Evolutionary conservation across 257 asterid species (phyloP).

Genomic region (Anisodus acutangulus): DNA sequence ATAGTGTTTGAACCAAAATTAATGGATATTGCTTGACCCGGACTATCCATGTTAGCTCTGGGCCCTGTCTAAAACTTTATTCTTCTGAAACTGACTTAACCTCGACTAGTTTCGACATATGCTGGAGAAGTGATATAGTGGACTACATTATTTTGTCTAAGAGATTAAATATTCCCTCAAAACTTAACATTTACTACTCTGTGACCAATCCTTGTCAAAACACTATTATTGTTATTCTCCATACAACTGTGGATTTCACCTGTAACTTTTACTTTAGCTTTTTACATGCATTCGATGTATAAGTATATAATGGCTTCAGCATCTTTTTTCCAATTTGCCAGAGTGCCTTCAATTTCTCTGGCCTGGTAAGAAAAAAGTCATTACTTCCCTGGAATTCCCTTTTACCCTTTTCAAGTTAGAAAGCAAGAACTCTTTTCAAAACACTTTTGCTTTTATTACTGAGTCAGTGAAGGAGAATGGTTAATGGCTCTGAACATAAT

Average conservation of each 20-base stretch:
- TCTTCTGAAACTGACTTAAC: constrained; percentile 45
- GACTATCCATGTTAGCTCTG: constrained; percentile 1
- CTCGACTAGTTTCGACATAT: constrained; percentile 40
- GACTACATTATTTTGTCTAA: background rate
- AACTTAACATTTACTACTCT: background rate
- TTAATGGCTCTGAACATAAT: constrained; percentile 10
- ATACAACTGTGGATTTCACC: constrained; percentile 29
- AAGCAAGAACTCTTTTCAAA: constrained; percentile 37
- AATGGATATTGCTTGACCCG: background rate
- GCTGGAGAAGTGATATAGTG: constrained; percentile 24
- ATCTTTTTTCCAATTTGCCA: constrained; percentile 21
- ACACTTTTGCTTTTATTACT: constrained; percentile 38
- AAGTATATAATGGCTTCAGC: background rate
- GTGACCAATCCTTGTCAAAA: constrained; percentile 41
- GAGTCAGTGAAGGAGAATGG: constrained; percentile 25
- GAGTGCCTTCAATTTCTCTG: constrained; percentile 29
- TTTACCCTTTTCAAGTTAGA: constrained; percentile 29
- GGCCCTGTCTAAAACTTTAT: background rate
- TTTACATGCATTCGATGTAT: constrained; percentile 24
- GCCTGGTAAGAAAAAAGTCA: constrained; percentile 45
- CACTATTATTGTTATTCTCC: constrained; percentile 21
- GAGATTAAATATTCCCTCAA: constrained; percentile 9
- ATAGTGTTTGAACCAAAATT: background rate
- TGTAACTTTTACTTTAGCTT: constrained; percentile 16
- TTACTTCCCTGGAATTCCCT: constrained; percentile 35